Percentiles rank a stretch among this genome's conserved stretches.
Conservation (phyloP, 2,329 filamentous ascomycete genomes). For the Aspergillus quadrilineatus region DNA sequence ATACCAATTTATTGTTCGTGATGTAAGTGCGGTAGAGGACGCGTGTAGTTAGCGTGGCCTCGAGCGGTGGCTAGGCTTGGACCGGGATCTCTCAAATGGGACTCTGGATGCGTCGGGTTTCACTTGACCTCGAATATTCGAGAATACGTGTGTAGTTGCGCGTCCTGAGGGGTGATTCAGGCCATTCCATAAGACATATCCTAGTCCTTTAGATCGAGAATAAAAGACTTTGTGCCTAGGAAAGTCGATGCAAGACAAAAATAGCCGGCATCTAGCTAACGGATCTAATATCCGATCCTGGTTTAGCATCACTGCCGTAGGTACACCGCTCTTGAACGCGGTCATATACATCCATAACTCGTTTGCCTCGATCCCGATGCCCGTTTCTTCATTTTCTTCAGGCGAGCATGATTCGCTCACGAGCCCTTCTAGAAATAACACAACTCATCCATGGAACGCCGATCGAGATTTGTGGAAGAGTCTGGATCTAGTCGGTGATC, state of each 20-base stretch:
- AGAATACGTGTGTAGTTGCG: neutral
- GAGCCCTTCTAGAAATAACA: neutral
- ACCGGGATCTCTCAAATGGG: neutral
- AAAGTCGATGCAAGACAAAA: neutral
- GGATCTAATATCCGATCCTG: no score
- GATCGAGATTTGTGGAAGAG: neutral
- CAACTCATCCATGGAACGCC: neutral
- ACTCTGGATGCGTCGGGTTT: neutral
- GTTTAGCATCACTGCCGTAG: no score
- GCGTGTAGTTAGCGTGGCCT: neutral
- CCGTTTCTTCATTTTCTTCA: neutral
- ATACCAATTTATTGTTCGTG: constrained; percentile 65
- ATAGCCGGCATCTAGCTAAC: neutral
- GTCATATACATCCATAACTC: neutral
- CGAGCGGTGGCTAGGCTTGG: neutral
- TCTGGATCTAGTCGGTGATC: neutral
- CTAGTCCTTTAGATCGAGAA: neutral
- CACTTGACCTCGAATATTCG: neutral
- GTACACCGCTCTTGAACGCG: no score
- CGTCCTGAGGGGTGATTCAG: neutral
- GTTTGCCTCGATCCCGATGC: neutral
- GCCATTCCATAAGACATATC: neutral
- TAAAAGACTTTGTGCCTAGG: neutral
- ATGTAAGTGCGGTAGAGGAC: constrained; percentile 50
- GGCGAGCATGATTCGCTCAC: neutral